phyloP scores from a whole-genome alignment of 2,329 filamentous ascomycete genomes.

The Allantophomopsis cytisporea region DNA sequence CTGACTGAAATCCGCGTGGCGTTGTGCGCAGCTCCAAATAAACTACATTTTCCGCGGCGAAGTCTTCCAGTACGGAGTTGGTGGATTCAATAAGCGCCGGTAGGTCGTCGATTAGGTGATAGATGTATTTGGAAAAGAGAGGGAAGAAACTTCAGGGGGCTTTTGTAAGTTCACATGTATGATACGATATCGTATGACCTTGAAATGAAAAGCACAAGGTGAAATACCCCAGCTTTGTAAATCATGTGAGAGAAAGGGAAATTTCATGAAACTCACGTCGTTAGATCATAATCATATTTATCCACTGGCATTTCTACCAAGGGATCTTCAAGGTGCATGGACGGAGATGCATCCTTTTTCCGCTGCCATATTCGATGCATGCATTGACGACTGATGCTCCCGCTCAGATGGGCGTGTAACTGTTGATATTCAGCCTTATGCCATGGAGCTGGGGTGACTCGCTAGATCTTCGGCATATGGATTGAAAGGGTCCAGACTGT shows the following conservation, averaged over 20 bases:
- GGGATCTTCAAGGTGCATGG: constrained; percentile 51
- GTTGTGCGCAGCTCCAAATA: constrained; percentile 76
- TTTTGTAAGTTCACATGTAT: background rate
- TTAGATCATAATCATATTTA: constrained; percentile 59
- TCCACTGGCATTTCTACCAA: constrained; percentile 51
- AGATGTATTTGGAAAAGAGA: constrained; percentile 69
- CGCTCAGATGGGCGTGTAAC: constrained; percentile 71
- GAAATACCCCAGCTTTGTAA: too few relatives aligned
- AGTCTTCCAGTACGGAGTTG: constrained; percentile 48
- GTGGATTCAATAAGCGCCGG: constrained; percentile 49
- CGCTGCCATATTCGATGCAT: constrained; percentile 61
- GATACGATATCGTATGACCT: constrained; percentile 3
- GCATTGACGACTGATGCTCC: constrained; percentile 59
- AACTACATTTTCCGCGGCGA: constrained; percentile 55
- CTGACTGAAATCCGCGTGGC: constrained; percentile 44
- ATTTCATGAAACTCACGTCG: constrained; percentile 36
- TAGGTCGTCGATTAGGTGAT: constrained; percentile 54
- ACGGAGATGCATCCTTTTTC: constrained; percentile 35
- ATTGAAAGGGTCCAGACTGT: too few relatives aligned
- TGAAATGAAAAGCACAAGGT: background rate
- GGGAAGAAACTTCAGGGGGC: constrained; percentile 52
- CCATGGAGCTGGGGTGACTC: background rate
- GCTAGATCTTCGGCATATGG: too few relatives aligned
- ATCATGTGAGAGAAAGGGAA: background rate
- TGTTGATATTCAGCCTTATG: constrained; percentile 18